Conservation (phyloP, 495 filamentous ascomycete genomes). For the Podospora comata region DNA sequence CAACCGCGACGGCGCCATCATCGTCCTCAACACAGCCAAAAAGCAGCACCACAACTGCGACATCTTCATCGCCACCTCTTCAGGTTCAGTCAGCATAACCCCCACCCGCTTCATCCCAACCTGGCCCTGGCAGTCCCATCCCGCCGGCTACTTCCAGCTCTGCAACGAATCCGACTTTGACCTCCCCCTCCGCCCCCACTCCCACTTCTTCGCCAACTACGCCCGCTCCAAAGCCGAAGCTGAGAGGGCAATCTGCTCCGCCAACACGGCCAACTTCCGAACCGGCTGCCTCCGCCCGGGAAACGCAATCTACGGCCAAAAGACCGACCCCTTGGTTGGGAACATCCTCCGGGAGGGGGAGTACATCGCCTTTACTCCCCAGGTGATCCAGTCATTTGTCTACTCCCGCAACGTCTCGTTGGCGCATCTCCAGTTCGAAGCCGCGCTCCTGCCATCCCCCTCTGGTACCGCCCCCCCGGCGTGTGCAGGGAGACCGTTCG, state of each 20-base stretch:
- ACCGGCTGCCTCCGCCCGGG: constrained; percentile 57
- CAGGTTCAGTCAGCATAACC: constrained; percentile 47
- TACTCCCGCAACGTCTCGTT: constrained; percentile 55
- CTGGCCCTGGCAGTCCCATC: constrained; percentile 45
- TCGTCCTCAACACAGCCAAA: constrained; percentile 53
- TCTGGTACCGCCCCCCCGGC: constrained; percentile 26
- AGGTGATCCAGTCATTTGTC: constrained; percentile 54
- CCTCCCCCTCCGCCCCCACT: constrained; percentile 42
- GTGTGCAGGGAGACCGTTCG: constrained; percentile 44
- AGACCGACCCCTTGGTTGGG: constrained; percentile 45
- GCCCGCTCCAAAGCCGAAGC: constrained; percentile 52
- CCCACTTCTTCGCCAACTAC: constrained; percentile 55
- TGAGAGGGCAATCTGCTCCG: constrained; percentile 50
- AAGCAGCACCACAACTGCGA: constrained; percentile 38
- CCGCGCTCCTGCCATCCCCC: constrained; percentile 39
- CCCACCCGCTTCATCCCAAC: constrained; percentile 46
- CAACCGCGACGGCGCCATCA: constrained; percentile 59
- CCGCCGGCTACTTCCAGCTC: constrained; percentile 42
- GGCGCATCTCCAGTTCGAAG: constrained; percentile 56
- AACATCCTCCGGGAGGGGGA: constrained; percentile 22
- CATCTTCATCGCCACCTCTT: constrained; percentile 60
- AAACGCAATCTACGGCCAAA: constrained; percentile 55
- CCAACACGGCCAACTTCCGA: constrained; percentile 48
- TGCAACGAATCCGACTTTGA: constrained; percentile 47
- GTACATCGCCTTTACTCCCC: constrained; percentile 43